These are phyloP conservation scores for Sugiyamaella sp. DNA, from an alignment of 1,139 yeast genomes.

Conservation along the genomic window DNA sequence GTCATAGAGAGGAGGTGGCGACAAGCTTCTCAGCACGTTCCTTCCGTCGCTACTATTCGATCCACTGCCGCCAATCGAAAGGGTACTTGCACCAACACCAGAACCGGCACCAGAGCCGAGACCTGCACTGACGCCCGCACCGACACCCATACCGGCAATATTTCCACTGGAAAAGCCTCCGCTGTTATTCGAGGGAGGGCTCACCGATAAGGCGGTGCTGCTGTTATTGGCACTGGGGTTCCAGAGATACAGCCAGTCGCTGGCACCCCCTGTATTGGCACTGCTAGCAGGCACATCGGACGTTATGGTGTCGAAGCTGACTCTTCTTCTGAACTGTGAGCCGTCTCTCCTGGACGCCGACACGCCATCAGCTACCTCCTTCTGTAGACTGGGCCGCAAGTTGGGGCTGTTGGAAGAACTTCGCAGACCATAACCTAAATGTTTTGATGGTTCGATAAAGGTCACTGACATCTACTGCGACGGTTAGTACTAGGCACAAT, in stretches of 20 bases:
- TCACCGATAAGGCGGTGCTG: constrained; percentile 3
- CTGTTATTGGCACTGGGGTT: constrained; percentile 13
- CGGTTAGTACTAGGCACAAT: neutral
- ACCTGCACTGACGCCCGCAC: no score
- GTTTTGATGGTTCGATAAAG: constrained; percentile 31
- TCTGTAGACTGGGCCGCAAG: constrained; percentile 8
- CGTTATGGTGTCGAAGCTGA: constrained; percentile 36
- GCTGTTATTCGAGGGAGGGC: constrained; percentile 5
- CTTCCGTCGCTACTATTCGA: neutral
- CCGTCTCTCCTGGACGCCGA: neutral
- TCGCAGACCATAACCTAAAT: constrained; percentile 17
- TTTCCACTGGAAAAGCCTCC: no score
- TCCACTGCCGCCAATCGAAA: neutral
- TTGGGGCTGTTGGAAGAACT: constrained; percentile 13
- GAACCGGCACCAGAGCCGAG: neutral
- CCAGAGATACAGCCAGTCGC: constrained; percentile 1
- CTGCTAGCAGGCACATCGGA: constrained; percentile 13
- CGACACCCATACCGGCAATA: no score
- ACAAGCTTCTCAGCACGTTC: constrained; percentile 2
- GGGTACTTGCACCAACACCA: neutral
- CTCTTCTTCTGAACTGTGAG: constrained; percentile 29
- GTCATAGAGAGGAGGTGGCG: constrained; percentile 14
- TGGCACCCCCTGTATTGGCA: neutral
- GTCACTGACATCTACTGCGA: constrained; percentile 28
- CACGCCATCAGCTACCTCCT: neutral